Conservation (phyloP, 1,139 yeast species). For the Sporopachydermia cereana region DNA sequence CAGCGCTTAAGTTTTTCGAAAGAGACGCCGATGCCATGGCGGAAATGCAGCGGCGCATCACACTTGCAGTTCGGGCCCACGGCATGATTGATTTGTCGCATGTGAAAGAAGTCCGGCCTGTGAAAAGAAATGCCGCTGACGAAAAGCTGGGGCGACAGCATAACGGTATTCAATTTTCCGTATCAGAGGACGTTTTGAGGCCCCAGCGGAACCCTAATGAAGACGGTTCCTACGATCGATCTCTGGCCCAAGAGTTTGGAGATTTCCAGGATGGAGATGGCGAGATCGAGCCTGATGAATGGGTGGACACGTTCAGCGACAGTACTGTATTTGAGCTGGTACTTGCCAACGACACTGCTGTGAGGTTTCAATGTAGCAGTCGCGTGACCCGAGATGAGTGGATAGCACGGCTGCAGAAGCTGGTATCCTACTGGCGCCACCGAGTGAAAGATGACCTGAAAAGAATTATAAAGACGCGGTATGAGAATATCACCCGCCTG, state of each 20-base stretch:
- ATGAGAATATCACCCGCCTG: conserved; percentile 35
- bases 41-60: conserved; percentile 53
- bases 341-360: conserved; percentile 33
- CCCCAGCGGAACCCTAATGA: background rate
- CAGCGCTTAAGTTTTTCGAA: conserved; percentile 29
- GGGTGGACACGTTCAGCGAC: conserved; percentile 22
- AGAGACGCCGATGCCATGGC: conserved; percentile 46
- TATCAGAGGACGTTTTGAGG: background rate
- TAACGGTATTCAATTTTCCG: background rate
- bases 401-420: conserved; percentile 37
- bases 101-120: conserved; percentile 29
- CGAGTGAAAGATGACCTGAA: conserved; percentile 33
- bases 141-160: background rate
- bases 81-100: conserved; percentile 50
- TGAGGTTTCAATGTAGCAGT: conserved; percentile 51
- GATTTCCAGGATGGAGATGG: conserved; percentile 9
- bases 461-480: conserved; percentile 28
- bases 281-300: conserved; percentile 22
- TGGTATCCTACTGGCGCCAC: conserved; percentile 49
- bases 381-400: conserved; percentile 46
- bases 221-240: background rate
- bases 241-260: conserved; percentile 3
- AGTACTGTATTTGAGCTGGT: conserved; percentile 40
- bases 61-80: conserved; percentile 44
- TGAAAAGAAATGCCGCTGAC: conserved; percentile 9